These are phyloP conservation scores for Betula pendula DNA, from an alignment of 306 rosid species.

Conservation along the genomic window DNA sequence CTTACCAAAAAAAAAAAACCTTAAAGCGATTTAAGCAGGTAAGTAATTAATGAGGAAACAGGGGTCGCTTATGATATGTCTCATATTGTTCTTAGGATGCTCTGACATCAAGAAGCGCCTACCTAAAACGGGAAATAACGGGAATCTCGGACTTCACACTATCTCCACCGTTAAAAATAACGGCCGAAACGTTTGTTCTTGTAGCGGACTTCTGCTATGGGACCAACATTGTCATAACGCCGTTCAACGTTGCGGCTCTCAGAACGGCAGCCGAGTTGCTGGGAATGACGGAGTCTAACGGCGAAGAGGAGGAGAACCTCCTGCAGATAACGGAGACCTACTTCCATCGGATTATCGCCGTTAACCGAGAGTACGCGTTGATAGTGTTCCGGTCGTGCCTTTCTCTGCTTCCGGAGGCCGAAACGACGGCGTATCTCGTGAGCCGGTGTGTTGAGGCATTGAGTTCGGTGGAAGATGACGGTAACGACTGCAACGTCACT, in stretches of 20 bases:
- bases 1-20: no score
- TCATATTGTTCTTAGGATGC: conserved; percentile 52
- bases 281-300: conserved; percentile 52
- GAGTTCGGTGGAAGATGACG: conserved; percentile 34
- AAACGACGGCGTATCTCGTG: conserved; percentile 62
- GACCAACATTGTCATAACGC: conserved; percentile 46
- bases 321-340: conserved; percentile 48
- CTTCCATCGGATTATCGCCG: conserved; percentile 48
- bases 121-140: conserved; percentile 64
- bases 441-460: conserved; percentile 72
- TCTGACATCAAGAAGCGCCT: conserved; percentile 55
- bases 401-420: conserved; percentile 77
- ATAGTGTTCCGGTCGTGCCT: conserved; percentile 70
- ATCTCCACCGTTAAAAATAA: conserved; percentile 75
- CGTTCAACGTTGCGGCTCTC: conserved; percentile 65
- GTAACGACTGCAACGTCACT: conserved; percentile 21
- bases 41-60: conserved; percentile 8
- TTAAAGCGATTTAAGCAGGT: background rate
- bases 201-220: conserved; percentile 80
- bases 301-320: conserved; percentile 41
- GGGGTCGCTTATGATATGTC: background rate
- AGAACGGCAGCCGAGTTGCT: conserved; percentile 77
- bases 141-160: conserved; percentile 49
- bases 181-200: conserved; percentile 56
- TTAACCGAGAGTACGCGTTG: conserved; percentile 49